A percentile compares a stretch with the other conserved stretches of the same genome.
Evolutionary conservation across 805 yeast genomes (phyloP).

Genomic region (Crinitomyces ghanaensis): DNA sequence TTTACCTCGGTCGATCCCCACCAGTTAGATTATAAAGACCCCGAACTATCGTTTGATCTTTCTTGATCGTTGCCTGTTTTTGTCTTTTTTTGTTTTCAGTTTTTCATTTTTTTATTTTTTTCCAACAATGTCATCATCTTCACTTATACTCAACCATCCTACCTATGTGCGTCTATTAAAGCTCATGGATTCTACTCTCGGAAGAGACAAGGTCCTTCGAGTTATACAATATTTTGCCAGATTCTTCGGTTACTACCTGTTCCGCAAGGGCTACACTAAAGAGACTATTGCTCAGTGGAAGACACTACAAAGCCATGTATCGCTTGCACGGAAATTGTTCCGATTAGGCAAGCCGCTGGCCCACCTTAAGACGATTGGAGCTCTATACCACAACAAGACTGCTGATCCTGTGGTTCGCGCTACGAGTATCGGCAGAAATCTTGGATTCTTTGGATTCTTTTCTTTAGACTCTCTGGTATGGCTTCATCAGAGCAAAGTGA

Average conservation of each 20-base stretch:
- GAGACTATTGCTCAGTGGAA: constrained; percentile 39
- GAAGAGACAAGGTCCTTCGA: constrained; percentile 74
- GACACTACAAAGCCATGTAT: constrained; percentile 48
- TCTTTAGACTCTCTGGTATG: constrained; percentile 26
- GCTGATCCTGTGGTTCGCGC: constrained; percentile 45
- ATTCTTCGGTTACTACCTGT: constrained; percentile 52
- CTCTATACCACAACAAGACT: constrained; percentile 58
- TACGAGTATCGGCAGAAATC: constrained; percentile 27
- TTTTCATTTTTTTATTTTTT: not conserved
- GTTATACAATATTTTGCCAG: constrained; percentile 70
- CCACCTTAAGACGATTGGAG: constrained; percentile 57
- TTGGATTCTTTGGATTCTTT: constrained; percentile 26
- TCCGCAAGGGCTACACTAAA: constrained; percentile 42
- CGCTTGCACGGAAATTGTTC: constrained; percentile 69
- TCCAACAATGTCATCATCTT: constrained; percentile 4
- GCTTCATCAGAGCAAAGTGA: constrained; percentile 20
- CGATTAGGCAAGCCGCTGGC: constrained; percentile 70
- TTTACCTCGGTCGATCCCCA: no score
- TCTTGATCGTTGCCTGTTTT: no score
- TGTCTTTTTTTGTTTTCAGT: not conserved
- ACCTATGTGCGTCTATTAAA: constrained; percentile 47
- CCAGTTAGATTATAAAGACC: no score
- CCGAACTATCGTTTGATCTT: no score
- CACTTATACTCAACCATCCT: constrained; percentile 55
- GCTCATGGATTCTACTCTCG: constrained; percentile 56